These are phyloP conservation scores for Coemansia sp. DNA, from an alignment of 192 early-diverging fungal genomes.

Conservation along the genomic window DNA sequence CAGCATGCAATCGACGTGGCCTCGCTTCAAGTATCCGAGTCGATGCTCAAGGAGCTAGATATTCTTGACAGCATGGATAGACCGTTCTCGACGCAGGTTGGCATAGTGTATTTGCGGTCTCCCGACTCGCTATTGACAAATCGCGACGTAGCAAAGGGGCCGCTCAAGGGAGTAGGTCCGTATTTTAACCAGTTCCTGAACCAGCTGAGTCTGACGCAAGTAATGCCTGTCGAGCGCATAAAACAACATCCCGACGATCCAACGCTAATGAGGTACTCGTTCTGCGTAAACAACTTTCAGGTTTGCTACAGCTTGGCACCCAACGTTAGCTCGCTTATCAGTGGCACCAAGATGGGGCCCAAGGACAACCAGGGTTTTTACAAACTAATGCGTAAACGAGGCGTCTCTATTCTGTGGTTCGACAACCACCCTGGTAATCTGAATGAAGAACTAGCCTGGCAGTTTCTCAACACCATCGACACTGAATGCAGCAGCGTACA, in stretches of 20 bases:
- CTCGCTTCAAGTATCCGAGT: slow-evolving; percentile 17
- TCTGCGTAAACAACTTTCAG: slow-evolving; percentile 33
- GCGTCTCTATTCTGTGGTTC: slow-evolving; percentile 53
- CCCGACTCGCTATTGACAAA: slow-evolving; percentile 33
- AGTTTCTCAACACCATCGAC: slow-evolving; percentile 26
- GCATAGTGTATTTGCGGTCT: slow-evolving; percentile 48
- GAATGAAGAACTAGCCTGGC: slow-evolving; percentile 34
- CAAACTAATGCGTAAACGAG: slow-evolving; percentile 24
- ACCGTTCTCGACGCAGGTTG: slow-evolving; percentile 42
- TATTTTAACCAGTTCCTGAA: slow-evolving; percentile 41
- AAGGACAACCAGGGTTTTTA: slow-evolving; percentile 43
- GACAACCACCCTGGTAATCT: slow-evolving; percentile 34
- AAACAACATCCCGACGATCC: slow-evolving; percentile 27
- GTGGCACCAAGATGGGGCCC: slow-evolving; percentile 24
- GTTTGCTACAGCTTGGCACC: slow-evolving; percentile 51
- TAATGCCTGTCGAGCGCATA: slow-evolving; percentile 20
- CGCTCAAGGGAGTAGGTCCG: slow-evolving; percentile 35
- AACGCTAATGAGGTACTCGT: slow-evolving; percentile 34
- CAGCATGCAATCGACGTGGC: slow-evolving; percentile 21
- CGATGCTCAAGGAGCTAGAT: slow-evolving; percentile 39
- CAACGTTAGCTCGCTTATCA: slow-evolving; percentile 52
- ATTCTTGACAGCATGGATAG: slow-evolving; percentile 40
- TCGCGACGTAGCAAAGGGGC: slow-evolving; percentile 34
- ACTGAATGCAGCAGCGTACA: neutral
- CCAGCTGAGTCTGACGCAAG: slow-evolving; percentile 20